Conservation (phyloP, 1,139 yeast species). For the Kurtzmaniella quercitrusa region DNA sequence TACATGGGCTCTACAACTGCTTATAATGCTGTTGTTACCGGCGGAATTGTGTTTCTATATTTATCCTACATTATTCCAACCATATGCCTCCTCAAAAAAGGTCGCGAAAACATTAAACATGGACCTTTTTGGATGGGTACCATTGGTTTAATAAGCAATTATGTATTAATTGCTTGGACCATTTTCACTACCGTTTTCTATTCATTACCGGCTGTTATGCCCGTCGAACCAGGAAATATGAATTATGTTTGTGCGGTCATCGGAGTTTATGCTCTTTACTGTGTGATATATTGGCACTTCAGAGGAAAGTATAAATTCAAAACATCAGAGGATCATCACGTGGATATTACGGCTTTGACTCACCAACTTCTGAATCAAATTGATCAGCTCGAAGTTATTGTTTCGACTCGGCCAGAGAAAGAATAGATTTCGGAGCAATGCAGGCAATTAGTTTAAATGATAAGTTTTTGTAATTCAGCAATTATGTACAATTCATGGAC, state of each 20-base stretch:
- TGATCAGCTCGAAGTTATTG: conserved; percentile 20
- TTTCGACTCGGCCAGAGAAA: conserved; percentile 11
- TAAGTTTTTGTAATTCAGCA: not conserved
- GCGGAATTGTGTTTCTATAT: conserved; percentile 38
- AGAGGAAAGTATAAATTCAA: conserved; percentile 33
- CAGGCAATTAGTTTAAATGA: not conserved
- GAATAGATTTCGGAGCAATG: not conserved
- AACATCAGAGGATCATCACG: conserved; percentile 17
- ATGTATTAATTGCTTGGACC: conserved; percentile 58
- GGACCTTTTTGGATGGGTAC: conserved; percentile 68
- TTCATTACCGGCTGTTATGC: conserved; percentile 71
- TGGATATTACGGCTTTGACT: conserved; percentile 19
- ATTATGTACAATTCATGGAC: not conserved
- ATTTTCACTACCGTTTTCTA: conserved; percentile 55
- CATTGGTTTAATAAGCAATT: conserved; percentile 53
- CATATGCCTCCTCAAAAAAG: conserved; percentile 49
- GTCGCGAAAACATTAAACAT: conserved; percentile 56
- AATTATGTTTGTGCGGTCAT: conserved; percentile 66
- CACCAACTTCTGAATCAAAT: conserved; percentile 25
- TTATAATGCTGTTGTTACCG: conserved; percentile 45
- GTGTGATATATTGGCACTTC: conserved; percentile 32
- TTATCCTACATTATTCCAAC: conserved; percentile 41
- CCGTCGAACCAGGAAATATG: conserved; percentile 39
- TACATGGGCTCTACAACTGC: conserved; percentile 42
- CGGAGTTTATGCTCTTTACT: conserved; percentile 20